Conservation (phyloP, 2,329 filamentous ascomycete genomes). For the Colletotrichum tropicale region DNA sequence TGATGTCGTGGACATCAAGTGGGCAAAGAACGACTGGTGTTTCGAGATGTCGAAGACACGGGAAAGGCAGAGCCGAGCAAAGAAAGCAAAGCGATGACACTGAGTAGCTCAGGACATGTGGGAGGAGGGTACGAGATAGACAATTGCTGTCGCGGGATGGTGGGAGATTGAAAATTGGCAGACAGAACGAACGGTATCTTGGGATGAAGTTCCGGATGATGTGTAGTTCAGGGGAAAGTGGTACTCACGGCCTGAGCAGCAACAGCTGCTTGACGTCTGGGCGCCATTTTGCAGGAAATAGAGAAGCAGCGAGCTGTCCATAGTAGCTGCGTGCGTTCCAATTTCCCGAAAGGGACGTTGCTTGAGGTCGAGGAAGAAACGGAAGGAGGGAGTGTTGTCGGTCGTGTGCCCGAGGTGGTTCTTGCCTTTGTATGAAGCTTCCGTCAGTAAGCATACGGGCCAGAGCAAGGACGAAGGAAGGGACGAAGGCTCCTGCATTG, state of each 20-base stretch:
- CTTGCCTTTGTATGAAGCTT: neutral
- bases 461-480: neutral
- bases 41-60: neutral
- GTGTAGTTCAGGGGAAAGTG: neutral
- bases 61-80: constrained; percentile 3
- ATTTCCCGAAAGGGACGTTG: neutral
- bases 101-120: neutral
- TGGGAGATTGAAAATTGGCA: neutral
- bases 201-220: neutral
- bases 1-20: neutral
- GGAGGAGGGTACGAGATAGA: neutral
- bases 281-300: constrained; percentile 11
- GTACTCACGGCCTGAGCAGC: constrained; percentile 14
- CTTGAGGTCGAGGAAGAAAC: neutral
- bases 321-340: constrained; percentile 8
- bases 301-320: constrained; percentile 6
- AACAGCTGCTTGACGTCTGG: constrained; percentile 13
- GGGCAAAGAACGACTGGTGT: constrained; percentile 8
- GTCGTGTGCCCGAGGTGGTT: neutral
- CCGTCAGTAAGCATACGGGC: neutral
- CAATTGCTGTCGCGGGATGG: neutral
- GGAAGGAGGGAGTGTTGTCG: neutral
- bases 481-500: neutral
- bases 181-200: constrained; percentile 2
- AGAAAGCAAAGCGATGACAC: constrained; percentile 5